phyloP scores from a whole-genome alignment of 768 basidiomycete species.

The Mrakia hoshinonis region DNA sequence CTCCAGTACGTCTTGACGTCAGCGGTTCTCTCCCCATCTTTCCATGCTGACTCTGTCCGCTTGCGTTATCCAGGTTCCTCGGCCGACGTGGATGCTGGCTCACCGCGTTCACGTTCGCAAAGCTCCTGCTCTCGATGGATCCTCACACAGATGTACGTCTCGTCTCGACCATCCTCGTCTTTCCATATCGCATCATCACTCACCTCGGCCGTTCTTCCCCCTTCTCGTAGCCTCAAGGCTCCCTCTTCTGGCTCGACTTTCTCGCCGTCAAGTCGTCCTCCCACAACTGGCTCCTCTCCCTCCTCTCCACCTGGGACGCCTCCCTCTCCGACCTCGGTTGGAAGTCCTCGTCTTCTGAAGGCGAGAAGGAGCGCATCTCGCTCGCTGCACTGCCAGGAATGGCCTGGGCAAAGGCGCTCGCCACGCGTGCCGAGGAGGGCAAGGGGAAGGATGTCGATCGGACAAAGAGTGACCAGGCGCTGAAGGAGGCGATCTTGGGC shows the following conservation, averaged over 20 bases:
- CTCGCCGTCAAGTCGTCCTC: conserved; percentile 73
- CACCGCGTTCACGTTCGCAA: conserved; percentile 83
- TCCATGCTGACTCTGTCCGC: background rate
- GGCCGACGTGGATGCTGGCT: conserved; percentile 80
- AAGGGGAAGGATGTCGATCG: conserved; percentile 46
- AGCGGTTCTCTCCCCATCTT: background rate
- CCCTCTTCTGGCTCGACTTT: conserved; percentile 66
- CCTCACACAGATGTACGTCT: conserved; percentile 47
- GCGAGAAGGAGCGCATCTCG: conserved; percentile 21
- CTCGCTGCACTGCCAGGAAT: conserved; percentile 14
- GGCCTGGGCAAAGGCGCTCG: conserved; percentile 59
- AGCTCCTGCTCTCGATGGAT: conserved; percentile 75
- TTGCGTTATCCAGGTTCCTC: conserved; percentile 52
- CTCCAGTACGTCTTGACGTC: conserved; percentile 51
- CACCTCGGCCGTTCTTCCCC: background rate
- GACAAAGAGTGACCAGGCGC: conserved; percentile 55
- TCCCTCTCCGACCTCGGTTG: conserved; percentile 36
- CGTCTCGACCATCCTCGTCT: background rate
- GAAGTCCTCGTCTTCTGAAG: conserved; percentile 42
- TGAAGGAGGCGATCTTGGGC: conserved; percentile 61
- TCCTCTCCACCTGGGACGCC: conserved; percentile 42
- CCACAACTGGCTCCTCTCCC: conserved; percentile 67
- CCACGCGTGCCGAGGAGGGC: conserved; percentile 51
- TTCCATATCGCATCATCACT: conserved; percentile 24
- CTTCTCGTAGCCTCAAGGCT: conserved; percentile 57